Evolutionary conservation across 148 eudicot genomes (phyloP).

Genomic region (Rhododendron ovatum): DNA sequence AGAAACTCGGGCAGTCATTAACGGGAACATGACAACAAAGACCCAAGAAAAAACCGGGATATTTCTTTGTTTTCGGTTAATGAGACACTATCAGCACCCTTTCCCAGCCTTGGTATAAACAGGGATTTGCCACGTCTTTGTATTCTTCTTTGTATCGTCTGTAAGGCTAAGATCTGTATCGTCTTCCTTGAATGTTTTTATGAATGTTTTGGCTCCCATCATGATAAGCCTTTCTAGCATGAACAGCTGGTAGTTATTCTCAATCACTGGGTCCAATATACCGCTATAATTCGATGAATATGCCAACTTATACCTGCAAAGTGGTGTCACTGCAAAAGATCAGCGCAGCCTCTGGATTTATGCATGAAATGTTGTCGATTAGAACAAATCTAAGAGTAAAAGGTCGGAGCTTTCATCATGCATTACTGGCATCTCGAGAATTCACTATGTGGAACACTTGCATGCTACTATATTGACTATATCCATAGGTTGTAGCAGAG

Average conservation of each 20-base stretch:
- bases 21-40: neutral
- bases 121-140: constrained; percentile 66
- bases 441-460: neutral
- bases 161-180: constrained; percentile 74
- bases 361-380: neutral
- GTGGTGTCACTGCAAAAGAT: neutral
- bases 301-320: constrained; percentile 78
- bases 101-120: constrained; percentile 52
- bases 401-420: neutral
- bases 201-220: constrained; percentile 82
- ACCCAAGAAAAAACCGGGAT: neutral
- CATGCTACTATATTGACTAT: neutral
- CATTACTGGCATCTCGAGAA: neutral
- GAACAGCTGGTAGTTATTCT: constrained; percentile 89
- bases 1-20: constrained; percentile 1
- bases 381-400: too few species aligned
- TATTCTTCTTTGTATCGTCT: constrained; percentile 87
- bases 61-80: neutral
- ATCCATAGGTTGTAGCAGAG: neutral
- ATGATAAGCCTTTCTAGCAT: constrained; percentile 88
- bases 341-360: neutral
- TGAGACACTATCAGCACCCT: constrained; percentile 33
- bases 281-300: constrained; percentile 80
- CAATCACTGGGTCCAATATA: constrained; percentile 66
- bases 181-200: constrained; percentile 69